phyloP scores from a whole-genome alignment of 148 eudicot species.

The Diospyros kaki region DNA sequence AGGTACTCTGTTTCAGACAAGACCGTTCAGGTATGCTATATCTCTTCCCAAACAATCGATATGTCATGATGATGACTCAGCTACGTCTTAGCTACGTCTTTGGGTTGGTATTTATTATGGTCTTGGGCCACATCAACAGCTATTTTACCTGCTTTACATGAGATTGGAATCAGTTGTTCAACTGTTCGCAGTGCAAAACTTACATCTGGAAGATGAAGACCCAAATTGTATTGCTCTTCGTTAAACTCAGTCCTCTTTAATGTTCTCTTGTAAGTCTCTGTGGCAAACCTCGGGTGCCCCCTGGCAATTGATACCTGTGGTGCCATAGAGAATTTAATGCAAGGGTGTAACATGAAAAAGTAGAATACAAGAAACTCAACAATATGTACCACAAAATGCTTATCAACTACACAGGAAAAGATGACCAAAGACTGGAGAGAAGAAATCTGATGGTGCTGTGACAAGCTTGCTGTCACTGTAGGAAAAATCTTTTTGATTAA shows the following conservation, averaged over 20 bases:
- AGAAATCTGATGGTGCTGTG: no score
- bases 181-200: slow-evolving; percentile 47
- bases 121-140: neutral
- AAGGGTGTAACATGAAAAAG: neutral
- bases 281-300: slow-evolving; percentile 62
- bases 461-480: no score
- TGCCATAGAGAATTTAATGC: neutral
- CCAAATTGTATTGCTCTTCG: slow-evolving; percentile 36
- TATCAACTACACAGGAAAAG: no score
- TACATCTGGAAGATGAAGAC: slow-evolving; percentile 47
- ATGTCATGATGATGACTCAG: neutral
- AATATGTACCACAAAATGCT: no score
- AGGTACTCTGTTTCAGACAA: neutral
- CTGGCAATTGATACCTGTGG: slow-evolving; percentile 58
- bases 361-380: neutral
- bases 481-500: no score
- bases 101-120: neutral
- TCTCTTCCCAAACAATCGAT: neutral
- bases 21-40: no score
- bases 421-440: no score
- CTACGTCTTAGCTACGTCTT: neutral
- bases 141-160: neutral
- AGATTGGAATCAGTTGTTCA: slow-evolving; percentile 19
- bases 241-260: slow-evolving; percentile 37
- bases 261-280: slow-evolving; percentile 43